Evolutionary conservation across 768 basidiomycete genomes (phyloP).

Genomic region (Boletales sp.): DNA sequence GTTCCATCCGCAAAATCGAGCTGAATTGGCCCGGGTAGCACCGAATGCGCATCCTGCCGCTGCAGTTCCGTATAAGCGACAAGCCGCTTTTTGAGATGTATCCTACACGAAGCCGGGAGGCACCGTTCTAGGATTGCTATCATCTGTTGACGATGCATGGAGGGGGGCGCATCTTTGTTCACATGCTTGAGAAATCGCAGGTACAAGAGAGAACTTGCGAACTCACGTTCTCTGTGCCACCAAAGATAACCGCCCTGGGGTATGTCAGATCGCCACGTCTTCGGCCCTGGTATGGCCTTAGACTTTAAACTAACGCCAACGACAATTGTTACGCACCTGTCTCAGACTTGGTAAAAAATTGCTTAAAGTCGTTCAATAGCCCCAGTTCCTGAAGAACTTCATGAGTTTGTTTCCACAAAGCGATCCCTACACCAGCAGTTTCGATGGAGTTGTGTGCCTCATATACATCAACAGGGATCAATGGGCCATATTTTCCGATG

Average conservation of each 20-base stretch:
- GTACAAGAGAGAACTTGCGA: no score
- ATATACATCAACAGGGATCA: conserved; percentile 42
- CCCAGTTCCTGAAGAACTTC: conserved; percentile 41
- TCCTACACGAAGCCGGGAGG: conserved; percentile 15
- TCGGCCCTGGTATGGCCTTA: not conserved
- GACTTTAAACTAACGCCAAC: not conserved
- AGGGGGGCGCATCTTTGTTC: conserved; percentile 4
- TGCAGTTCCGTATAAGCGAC: conserved; percentile 9
- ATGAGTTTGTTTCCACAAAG: conserved; percentile 47
- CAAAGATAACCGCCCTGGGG: conserved; percentile 30
- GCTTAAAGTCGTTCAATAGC: conserved; percentile 33
- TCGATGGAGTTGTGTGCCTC: conserved; percentile 42
- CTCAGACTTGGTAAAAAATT: conserved; percentile 13
- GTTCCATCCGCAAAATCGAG: conserved; percentile 15
- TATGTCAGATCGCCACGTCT: conserved; percentile 27
- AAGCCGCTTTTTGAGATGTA: conserved; percentile 20
- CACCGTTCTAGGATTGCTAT: conserved; percentile 14
- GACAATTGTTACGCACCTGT: conserved; percentile 8
- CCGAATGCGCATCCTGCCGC: conserved; percentile 25
- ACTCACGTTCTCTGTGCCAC: conserved; percentile 10
- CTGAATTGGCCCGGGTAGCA: conserved; percentile 1
- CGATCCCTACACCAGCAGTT: conserved; percentile 40
- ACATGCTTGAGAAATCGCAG: not conserved
- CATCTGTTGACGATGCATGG: conserved; percentile 24
- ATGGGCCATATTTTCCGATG: conserved; percentile 29